phyloP scores from a whole-genome alignment of 1,139 yeast genomes.

The Sporopachydermia cereana region DNA sequence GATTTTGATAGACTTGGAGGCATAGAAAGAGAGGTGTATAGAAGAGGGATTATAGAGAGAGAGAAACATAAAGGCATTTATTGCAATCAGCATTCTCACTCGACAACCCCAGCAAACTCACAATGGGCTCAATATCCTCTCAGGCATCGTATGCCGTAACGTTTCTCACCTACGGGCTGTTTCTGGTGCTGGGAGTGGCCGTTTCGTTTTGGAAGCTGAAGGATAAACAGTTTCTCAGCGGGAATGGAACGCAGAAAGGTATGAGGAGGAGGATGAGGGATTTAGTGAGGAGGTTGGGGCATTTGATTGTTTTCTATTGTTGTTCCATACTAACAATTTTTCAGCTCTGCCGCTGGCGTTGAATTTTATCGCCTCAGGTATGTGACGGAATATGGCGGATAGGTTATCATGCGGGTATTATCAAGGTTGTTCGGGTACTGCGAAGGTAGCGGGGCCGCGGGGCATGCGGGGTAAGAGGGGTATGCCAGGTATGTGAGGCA shows the following conservation, averaged over 20 bases:
- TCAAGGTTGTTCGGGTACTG: too few species aligned
- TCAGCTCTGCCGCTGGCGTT: constrained; percentile 56
- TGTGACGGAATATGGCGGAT: too few species aligned
- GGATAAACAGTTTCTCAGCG: constrained; percentile 46
- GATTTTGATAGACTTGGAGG: too few species aligned
- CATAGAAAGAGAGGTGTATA: too few species aligned
- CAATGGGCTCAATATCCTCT: constrained; percentile 25
- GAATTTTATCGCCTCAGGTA: constrained; percentile 82
- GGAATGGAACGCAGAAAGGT: constrained; percentile 72
- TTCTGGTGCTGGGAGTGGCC: constrained; percentile 47
- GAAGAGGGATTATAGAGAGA: too few species aligned
- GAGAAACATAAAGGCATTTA: too few species aligned
- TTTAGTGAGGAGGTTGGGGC: background rate
- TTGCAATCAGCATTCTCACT: too few species aligned
- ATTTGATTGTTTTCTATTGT: background rate
- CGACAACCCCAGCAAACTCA: background rate
- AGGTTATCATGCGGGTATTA: too few species aligned
- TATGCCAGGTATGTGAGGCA: too few species aligned
- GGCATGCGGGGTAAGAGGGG: too few species aligned
- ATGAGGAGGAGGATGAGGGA: constrained; percentile 7
- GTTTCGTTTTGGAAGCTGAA: constrained; percentile 43
- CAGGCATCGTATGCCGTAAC: constrained; percentile 67
- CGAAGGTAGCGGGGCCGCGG: too few species aligned
- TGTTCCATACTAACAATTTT: constrained; percentile 8
- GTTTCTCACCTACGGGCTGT: constrained; percentile 58